Evolutionary conservation across 108 stramenopile genomes (phyloP).

Genomic region (Skeletonema costatum): DNA sequence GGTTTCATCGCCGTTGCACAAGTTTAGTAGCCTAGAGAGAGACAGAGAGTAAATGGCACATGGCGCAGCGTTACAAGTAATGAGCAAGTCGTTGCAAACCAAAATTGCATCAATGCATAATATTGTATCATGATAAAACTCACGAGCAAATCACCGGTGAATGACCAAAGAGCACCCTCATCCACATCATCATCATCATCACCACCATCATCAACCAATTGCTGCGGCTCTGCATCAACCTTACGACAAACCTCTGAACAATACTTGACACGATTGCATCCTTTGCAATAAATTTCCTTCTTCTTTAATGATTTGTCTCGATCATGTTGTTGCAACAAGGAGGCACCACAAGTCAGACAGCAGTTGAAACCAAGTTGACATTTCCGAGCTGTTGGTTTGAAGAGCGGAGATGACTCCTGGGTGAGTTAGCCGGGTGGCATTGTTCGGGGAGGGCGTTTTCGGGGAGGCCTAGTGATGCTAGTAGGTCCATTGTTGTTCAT

Average conservation of each 20-base stretch:
- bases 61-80: too few relatives aligned
- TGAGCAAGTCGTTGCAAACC: too few relatives aligned
- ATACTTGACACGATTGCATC: constrained; percentile 75
- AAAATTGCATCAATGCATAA: too few relatives aligned
- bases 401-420: constrained; percentile 42
- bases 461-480: constrained; percentile 62
- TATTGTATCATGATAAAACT: too few relatives aligned
- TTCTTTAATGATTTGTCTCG: constrained; percentile 25
- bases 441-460: constrained; percentile 66
- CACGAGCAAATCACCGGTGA: constrained; percentile 71
- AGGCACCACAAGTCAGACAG: constrained; percentile 33
- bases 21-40: constrained; percentile 32
- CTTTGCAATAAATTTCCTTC: constrained; percentile 40
- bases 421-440: constrained; percentile 50
- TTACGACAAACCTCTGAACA: constrained; percentile 69
- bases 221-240: constrained; percentile 45
- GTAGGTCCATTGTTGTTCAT: constrained; percentile 56
- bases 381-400: constrained; percentile 9
- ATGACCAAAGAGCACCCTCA: constrained; percentile 63
- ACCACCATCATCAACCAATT: background rate
- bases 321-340: constrained; percentile 13
- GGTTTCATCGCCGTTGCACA: constrained; percentile 83
- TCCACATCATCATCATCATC: constrained; percentile 27
- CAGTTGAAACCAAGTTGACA: constrained; percentile 33
- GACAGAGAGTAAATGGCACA: too few relatives aligned